These are phyloP conservation scores for Stephanodiscus minutulus DNA, from an alignment of 108 stramenopile species.

Conservation along the genomic window DNA sequence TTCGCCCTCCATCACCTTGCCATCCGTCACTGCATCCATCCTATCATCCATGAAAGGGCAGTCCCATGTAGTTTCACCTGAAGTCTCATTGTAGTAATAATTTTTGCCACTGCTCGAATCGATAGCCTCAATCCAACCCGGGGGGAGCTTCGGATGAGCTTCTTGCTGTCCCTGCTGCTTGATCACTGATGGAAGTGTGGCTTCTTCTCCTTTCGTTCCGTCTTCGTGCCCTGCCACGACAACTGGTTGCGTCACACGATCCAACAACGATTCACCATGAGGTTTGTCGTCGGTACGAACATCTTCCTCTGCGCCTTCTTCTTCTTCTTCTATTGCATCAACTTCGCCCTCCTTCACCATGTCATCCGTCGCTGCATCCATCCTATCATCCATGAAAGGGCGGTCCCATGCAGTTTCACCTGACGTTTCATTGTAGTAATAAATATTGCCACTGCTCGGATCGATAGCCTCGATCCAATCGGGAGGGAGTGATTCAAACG, in stretches of 20 bases:
- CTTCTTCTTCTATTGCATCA: background rate
- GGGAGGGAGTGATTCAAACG: slow-evolving; percentile 5
- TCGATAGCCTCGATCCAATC: slow-evolving; percentile 63
- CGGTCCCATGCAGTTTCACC: slow-evolving; percentile 71
- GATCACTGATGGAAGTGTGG: background rate
- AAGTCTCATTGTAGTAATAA: slow-evolving; percentile 65
- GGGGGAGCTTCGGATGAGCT: background rate
- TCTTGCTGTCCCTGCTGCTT: background rate
- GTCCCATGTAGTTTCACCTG: slow-evolving; percentile 69
- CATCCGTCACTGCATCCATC: background rate
- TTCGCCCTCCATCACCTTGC: background rate
- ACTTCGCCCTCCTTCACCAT: background rate
- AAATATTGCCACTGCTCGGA: slow-evolving; percentile 43
- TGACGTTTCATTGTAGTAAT: slow-evolving; percentile 65
- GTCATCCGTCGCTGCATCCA: background rate
- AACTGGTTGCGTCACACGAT: background rate
- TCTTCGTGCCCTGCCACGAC: background rate
- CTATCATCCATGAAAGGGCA: slow-evolving; percentile 31
- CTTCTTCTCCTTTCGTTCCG: slow-evolving; percentile 3
- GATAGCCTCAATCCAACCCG: slow-evolving; percentile 32
- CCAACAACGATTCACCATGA: background rate
- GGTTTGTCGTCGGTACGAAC: background rate
- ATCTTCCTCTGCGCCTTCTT: background rate
- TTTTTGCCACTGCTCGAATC: slow-evolving; percentile 37
- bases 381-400: slow-evolving; percentile 26